A percentile compares a stretch with the other conserved stretches of the same genome.
Evolutionary conservation across 805 yeast species (phyloP).

Genomic region (Nadsonia fulvescens): DNA sequence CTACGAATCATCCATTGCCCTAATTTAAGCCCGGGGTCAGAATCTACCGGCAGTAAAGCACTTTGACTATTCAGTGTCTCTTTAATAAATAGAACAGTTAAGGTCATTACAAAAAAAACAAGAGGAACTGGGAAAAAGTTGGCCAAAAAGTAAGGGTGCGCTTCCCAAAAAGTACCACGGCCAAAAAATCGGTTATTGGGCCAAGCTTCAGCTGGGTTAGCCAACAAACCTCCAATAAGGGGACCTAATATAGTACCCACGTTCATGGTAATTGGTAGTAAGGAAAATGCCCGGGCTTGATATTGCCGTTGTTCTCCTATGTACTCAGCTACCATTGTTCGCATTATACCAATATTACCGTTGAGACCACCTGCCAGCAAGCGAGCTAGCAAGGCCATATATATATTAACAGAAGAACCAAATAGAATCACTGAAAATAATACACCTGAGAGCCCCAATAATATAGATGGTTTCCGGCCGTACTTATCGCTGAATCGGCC

Average conservation of each 20-base stretch:
- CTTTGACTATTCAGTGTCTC: slow-evolving; percentile 10
- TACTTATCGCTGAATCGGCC: slow-evolving; percentile 33
- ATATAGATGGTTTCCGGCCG: slow-evolving; percentile 37
- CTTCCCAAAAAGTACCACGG: slow-evolving; percentile 11
- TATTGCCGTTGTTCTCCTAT: slow-evolving; percentile 35
- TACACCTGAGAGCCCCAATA: slow-evolving; percentile 36
- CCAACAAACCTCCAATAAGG: slow-evolving; percentile 33
- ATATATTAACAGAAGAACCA: slow-evolving; percentile 36
- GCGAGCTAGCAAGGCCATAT: slow-evolving; percentile 35
- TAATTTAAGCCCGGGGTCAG: slow-evolving; percentile 10
- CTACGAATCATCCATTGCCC: too few relatives aligned
- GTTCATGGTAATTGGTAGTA: slow-evolving; percentile 41
- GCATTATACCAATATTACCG: slow-evolving; percentile 46
- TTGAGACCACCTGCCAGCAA: slow-evolving; percentile 35
- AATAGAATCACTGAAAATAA: slow-evolving; percentile 28
- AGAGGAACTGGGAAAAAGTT: slow-evolving; percentile 32
- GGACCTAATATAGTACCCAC: slow-evolving; percentile 45
- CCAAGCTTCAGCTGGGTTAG: slow-evolving; percentile 23
- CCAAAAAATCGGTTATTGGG: slow-evolving; percentile 16
- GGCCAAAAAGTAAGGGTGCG: slow-evolving; percentile 33
- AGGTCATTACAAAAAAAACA: slow-evolving; percentile 16
- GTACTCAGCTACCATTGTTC: slow-evolving; percentile 48
- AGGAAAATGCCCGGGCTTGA: slow-evolving; percentile 44
- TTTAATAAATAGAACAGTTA: slow-evolving; percentile 11
- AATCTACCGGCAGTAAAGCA: slow-evolving; percentile 7